Percentiles rank a stretch among this genome's conserved stretches.
Conservation (phyloP, 2,329 filamentous ascomycete genomes). For the Daldinia sp. region DNA sequence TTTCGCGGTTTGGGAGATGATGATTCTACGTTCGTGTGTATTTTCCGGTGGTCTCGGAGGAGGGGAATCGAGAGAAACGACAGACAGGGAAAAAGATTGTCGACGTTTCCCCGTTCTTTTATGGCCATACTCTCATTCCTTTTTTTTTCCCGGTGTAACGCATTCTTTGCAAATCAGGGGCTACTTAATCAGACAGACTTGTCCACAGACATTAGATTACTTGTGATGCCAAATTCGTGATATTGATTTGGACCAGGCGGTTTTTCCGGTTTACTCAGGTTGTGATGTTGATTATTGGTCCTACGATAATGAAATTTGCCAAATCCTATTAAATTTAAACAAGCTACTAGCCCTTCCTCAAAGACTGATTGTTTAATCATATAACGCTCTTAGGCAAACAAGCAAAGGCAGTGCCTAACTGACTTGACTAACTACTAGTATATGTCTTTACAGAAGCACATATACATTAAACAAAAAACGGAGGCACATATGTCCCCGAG, state of each 20-base stretch:
- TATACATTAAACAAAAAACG: slow-evolving; percentile 3
- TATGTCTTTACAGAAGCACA: background rate
- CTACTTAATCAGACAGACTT: slow-evolving; percentile 33
- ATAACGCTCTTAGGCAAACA: background rate
- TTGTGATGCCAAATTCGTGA: slow-evolving; percentile 7
- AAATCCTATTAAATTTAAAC: background rate
- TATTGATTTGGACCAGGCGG: background rate
- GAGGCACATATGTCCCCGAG: background rate
- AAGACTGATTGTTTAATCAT: background rate
- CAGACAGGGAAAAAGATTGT: slow-evolving; percentile 1
- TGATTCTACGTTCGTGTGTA: slow-evolving; percentile 34
- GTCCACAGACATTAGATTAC: slow-evolving; percentile 8
- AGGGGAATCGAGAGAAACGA: slow-evolving; percentile 17
- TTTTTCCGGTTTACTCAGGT: background rate
- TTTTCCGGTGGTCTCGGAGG: slow-evolving; percentile 22
- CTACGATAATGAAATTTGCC: background rate
- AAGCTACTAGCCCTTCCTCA: background rate
- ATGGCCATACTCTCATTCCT: slow-evolving; percentile 21
- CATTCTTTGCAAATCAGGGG: slow-evolving; percentile 29
- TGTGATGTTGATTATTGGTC: background rate
- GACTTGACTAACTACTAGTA: background rate
- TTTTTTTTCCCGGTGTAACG: slow-evolving; percentile 25
- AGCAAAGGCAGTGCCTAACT: background rate
- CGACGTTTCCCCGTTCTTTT: slow-evolving; percentile 14
- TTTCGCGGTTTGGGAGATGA: slow-evolving; percentile 32